Evolutionary conservation across 345 rosid species (phyloP), one percentile per base, ranked within the genome.

Genomic region (Theobroma cacao): DNA sequence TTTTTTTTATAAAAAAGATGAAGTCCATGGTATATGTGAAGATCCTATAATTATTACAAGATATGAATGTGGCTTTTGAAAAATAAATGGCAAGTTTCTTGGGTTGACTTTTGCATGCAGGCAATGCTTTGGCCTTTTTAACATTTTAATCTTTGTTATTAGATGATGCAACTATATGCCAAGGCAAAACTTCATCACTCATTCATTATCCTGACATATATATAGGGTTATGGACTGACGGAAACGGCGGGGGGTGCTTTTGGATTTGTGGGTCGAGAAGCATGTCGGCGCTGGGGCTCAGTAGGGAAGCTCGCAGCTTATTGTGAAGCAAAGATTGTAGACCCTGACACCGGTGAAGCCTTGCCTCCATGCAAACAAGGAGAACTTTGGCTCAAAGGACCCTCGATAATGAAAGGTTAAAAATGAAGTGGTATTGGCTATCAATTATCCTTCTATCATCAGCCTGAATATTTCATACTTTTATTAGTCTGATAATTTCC

Each of bases 381-480:
- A 17, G 87, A 84, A 36, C 79, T 86, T 31, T 86, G 86, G 87
- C 18, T 86, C 5, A 76, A 81, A 69, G 84, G 84, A 20, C 78
- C 87, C 8, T 2, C 47, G 3, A 41, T 76, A 17, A 84, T 82
- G 84, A 80, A 82, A 80, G 86, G 86, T 82, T 38, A 40, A 26
- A n/a, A 15, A 22, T 2, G 10, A 28, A 30, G 3, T n/a, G n/a
- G n/a, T n/a, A n/a, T n/a, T 12, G 56, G 15, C 20, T 5, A 7
- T 30, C 28, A 70, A 10, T 3, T 3, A n/a, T 24, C 12, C 14
- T 7, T n/a, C 34, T 18, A 14, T n/a, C n/a, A 53, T 12, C 22
- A 8, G n/a, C 17, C 2, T 72, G n/a, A 41, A 20, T 14, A n/a
- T 45, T 9, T 17, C 34, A 8, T 40, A 2, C 9, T 26, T 28